Base-by-base conservation (phyloP, 352 stramenopile species). In the Pythium brassicae region DNA sequence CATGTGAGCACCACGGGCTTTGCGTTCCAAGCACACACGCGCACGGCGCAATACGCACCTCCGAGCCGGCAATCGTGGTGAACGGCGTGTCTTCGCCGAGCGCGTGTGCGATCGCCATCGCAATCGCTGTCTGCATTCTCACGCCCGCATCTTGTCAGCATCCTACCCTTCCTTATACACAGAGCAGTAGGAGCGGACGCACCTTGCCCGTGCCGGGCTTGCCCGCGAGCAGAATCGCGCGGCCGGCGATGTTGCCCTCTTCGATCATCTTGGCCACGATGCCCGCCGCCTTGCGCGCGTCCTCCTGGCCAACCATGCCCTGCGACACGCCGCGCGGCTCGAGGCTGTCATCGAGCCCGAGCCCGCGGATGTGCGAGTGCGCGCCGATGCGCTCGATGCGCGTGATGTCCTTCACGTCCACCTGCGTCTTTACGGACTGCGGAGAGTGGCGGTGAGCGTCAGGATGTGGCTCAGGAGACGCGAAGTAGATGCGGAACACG, bases 251-350 rank as follows among this genome's bases (percentile, higher is more conserved):
- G 64, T 98, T 97, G 53, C 96, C 96, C 73, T 99, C 95, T 55
- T 98, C 76, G 68, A 99, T 99, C 97, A 99, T 99, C 71, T 96
- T 98, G 67, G 87, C 90, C 48, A 99, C 94, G 43, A 99, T 94
- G 7, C 96, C 97, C 7, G 91, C 92, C 25, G 94, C 94, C 61
- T 94, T 97, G 43, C 96, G 77, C 17, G 97, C 97, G 35, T 88
- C 78, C 8, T 84, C 75, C 77, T 99, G 97, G 32, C 97, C 97
- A 19, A 99, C 96, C 89, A 99, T 98, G 27, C 97, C 97, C 66
- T 99, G 95, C 34, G 84, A 97, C 2, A 96, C 83, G 29, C 83
- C 76, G 9, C 96, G 78, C 8, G 96, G 89, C 73, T 99, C 96
- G 22, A 99, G 74, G 42, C 89, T 82, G 69, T 99, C 97, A 59